Evolutionary conservation across 1,284 basidiomycete species (phyloP).

Genomic region (Tilletiopsis washingtonensis): DNA sequence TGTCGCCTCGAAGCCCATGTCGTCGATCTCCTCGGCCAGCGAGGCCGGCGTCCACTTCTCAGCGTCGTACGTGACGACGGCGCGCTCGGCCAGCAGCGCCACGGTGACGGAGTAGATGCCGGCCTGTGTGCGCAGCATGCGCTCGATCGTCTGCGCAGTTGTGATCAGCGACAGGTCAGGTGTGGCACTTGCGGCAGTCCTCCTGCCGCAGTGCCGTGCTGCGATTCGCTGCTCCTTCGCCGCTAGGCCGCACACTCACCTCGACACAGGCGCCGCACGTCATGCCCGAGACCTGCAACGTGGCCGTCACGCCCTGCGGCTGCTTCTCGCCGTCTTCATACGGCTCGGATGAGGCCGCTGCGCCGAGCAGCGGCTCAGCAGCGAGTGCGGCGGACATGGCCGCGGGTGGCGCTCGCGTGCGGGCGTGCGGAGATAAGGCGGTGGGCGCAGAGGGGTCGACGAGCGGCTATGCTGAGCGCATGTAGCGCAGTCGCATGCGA

Average conservation of each 20-base stretch:
- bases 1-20: constrained; percentile 79
- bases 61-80: constrained; percentile 79
- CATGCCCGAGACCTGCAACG: constrained; percentile 79
- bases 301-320: constrained; percentile 50
- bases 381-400: too few relatives aligned
- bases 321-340: too few relatives aligned
- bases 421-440: too few relatives aligned
- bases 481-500: too few relatives aligned
- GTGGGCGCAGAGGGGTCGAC: too few relatives aligned
- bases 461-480: too few relatives aligned
- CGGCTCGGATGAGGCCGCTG: too few relatives aligned
- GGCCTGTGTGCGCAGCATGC: constrained; percentile 69
- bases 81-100: constrained; percentile 86
- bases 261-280: constrained; percentile 84
- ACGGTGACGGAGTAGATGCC: constrained; percentile 85
- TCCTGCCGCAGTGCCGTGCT: not conserved
- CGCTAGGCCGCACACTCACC: constrained; percentile 52
- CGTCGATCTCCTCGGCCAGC: constrained; percentile 69
- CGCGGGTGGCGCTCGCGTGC: too few relatives aligned
- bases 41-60: constrained; percentile 65
- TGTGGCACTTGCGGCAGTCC: not conserved
- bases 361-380: too few relatives aligned
- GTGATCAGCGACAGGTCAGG: constrained; percentile 48
- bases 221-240: not conserved
- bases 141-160: constrained; percentile 65